phyloP scores from a whole-genome alignment of 1,139 yeast genomes.

The Blastobotrys indianensis region DNA sequence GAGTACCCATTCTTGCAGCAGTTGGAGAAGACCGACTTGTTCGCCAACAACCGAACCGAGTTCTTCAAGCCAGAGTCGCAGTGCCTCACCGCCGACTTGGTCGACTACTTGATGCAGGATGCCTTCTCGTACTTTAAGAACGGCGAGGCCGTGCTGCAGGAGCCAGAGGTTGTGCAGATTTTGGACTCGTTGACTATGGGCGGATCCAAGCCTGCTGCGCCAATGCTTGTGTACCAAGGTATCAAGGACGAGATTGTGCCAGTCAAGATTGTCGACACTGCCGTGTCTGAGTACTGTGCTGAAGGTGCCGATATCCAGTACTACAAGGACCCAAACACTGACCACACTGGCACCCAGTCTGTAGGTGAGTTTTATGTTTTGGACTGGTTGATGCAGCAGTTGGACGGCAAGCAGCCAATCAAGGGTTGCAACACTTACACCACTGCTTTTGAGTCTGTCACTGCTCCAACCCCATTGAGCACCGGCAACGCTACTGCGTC shows the following conservation, averaged over 20 bases:
- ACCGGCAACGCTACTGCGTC: background rate
- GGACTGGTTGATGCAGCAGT: constrained; percentile 16
- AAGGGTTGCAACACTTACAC: constrained; percentile 11
- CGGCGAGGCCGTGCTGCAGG: constrained; percentile 18
- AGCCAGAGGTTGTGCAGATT: constrained; percentile 6
- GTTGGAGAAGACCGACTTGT: constrained; percentile 10
- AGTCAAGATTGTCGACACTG: constrained; percentile 17
- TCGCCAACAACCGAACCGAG: constrained; percentile 12
- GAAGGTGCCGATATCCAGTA: constrained; percentile 25
- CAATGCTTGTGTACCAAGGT: constrained; percentile 28
- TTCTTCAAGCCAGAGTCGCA: constrained; percentile 15
- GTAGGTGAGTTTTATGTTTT: constrained; percentile 18
- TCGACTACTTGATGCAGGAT: constrained; percentile 18
- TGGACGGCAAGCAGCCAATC: constrained; percentile 12
- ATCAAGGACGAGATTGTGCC: constrained; percentile 25
- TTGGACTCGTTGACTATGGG: constrained; percentile 19
- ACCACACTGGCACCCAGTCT: constrained; percentile 15
- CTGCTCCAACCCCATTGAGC: background rate
- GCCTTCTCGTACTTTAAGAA: constrained; percentile 20
- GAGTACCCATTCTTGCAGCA: constrained; percentile 25
- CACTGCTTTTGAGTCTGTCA: constrained; percentile 3
- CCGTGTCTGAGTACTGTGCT: constrained; percentile 23
- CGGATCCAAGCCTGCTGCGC: constrained; percentile 19
- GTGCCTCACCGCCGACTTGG: constrained; percentile 19
- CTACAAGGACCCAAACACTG: constrained; percentile 19